Conservation (phyloP, 2,329 filamentous ascomycete genomes). For the Phialophora chinensis region DNA sequence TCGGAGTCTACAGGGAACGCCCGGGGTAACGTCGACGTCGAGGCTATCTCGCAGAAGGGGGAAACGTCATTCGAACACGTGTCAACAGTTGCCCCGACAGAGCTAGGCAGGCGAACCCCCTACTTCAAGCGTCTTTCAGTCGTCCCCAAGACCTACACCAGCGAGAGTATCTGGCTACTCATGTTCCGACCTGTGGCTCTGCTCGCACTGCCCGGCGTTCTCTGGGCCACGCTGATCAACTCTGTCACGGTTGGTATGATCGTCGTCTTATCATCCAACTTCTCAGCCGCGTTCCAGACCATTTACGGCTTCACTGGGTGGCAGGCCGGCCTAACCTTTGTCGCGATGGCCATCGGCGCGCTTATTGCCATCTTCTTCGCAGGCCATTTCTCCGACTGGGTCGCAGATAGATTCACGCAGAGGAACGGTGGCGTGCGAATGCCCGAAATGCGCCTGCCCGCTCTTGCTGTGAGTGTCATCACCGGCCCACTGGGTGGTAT, state of each 20-base stretch:
- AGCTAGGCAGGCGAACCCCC: constrained; percentile 5
- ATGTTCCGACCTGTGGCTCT: constrained; percentile 29
- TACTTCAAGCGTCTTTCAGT: constrained; percentile 11
- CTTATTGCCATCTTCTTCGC: constrained; percentile 57
- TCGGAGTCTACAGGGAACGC: not conserved
- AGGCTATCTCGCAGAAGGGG: constrained; percentile 1
- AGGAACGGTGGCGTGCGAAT: constrained; percentile 51
- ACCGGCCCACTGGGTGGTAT: constrained; percentile 2
- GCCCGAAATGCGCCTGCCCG: constrained; percentile 58
- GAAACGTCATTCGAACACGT: constrained; percentile 15
- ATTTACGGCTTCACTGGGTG: constrained; percentile 10
- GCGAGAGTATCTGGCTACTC: constrained; percentile 14
- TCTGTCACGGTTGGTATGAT: constrained; percentile 43
- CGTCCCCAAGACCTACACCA: constrained; percentile 7
- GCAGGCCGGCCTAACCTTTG: constrained; percentile 54
- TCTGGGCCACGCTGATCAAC: constrained; percentile 37
- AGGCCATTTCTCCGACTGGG: constrained; percentile 58
- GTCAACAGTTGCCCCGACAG: not conserved
- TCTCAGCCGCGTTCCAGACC: constrained; percentile 32
- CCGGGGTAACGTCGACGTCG: not conserved
- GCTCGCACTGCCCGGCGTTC: constrained; percentile 33
- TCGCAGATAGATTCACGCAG: constrained; percentile 53
- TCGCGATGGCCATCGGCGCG: constrained; percentile 60
- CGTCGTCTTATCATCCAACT: constrained; percentile 39
- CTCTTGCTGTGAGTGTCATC: constrained; percentile 4